Evolutionary conservation across 331 rosid genomes (phyloP).

Genomic region (Phaseolus coccineus): DNA sequence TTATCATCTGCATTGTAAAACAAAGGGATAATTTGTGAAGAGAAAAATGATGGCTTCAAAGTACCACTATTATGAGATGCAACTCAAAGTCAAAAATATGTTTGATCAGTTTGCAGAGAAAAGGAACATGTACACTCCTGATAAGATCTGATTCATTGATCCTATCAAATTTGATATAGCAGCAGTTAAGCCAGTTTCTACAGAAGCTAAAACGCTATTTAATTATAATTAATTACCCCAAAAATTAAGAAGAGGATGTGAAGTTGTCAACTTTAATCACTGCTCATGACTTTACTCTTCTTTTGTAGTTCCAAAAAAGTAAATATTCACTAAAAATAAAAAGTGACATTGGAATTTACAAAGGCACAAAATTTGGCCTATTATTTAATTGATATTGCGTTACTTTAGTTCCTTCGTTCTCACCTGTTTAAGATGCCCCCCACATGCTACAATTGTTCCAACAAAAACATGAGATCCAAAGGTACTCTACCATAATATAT

Average conservation of each 20-base stretch:
- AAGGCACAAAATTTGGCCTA: background rate
- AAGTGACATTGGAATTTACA: background rate
- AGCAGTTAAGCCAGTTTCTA: too few species aligned
- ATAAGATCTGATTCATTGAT: too few species aligned
- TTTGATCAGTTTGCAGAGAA: too few species aligned
- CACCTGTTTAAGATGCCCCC: background rate
- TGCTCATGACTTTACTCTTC: background rate
- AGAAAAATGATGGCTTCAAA: too few species aligned
- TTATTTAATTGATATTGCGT: background rate
- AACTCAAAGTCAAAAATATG: too few species aligned
- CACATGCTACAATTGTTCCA: conserved; percentile 6
- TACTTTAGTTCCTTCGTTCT: conserved; percentile 22
- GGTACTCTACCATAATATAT: background rate
- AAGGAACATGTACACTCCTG: too few species aligned
- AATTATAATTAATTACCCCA: background rate
- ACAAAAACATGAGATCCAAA: background rate
- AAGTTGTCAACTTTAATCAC: conserved; percentile 6
- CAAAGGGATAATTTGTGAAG: too few species aligned
- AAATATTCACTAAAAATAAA: background rate
- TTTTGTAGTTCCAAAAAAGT: background rate
- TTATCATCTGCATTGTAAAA: too few species aligned
- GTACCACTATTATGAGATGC: too few species aligned
- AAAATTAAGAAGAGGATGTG: background rate
- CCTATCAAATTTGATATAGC: too few species aligned
- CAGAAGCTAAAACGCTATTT: too few species aligned